Evolutionary conservation across 2,329 filamentous ascomycete species (phyloP).

Genomic region (Xylariaceae sp.): DNA sequence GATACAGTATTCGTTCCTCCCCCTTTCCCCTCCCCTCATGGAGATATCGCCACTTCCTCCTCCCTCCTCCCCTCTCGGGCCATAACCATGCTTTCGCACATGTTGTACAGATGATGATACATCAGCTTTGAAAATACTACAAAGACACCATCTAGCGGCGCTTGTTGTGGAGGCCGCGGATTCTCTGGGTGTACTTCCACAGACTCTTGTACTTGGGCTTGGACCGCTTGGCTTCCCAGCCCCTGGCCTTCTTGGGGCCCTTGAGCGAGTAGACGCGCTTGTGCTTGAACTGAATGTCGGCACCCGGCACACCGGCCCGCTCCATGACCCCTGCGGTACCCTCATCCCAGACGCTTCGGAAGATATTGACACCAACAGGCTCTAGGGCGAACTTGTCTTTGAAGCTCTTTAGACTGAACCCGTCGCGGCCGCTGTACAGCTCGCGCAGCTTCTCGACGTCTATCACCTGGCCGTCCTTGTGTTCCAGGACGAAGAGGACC

Average conservation of each 20-base stretch:
- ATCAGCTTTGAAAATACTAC: constrained; percentile 2
- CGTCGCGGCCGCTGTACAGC: constrained; percentile 50
- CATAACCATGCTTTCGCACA: constrained; percentile 3
- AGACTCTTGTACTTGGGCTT: constrained; percentile 59
- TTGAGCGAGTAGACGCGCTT: constrained; percentile 68
- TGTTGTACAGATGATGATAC: constrained; percentile 16
- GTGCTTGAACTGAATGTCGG: constrained; percentile 78
- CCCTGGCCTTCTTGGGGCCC: constrained; percentile 53
- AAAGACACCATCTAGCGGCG: constrained; percentile 11
- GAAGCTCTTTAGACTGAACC: constrained; percentile 71
- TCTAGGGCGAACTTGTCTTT: constrained; percentile 62
- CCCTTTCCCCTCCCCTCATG: not conserved
- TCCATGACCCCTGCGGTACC: constrained; percentile 83
- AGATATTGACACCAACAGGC: constrained; percentile 79
- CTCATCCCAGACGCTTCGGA: constrained; percentile 87
- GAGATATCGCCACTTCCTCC: not conserved
- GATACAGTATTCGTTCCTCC: constrained; percentile 11
- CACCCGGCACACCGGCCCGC: constrained; percentile 66
- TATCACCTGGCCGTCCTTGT: constrained; percentile 56
- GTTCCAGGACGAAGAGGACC: constrained; percentile 76
- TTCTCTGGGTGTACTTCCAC: constrained; percentile 60
- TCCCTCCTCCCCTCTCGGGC: constrained; percentile 3
- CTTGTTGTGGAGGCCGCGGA: constrained; percentile 32
- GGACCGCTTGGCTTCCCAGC: constrained; percentile 62
- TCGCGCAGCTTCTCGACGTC: constrained; percentile 54